Base-by-base conservation (phyloP, 257 asterid species). In the Hygrophila difformis region DNA sequence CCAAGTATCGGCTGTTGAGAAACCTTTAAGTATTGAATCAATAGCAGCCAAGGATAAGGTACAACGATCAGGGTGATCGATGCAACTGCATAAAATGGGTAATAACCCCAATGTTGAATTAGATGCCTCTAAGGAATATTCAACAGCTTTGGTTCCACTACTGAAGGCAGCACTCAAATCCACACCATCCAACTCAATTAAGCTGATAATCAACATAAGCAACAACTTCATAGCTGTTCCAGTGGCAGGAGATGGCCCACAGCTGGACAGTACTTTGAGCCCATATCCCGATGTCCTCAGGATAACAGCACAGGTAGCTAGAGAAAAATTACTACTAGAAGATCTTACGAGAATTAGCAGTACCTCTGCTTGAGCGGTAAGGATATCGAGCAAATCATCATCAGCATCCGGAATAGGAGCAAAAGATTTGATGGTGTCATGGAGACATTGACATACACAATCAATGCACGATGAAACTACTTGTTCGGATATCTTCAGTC, bases 61-160 rank as follows among this genome's bases (percentile, higher is more conserved):
- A 66, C 66, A 72, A 60, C 64, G 79, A 54, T 74, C 94, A 19
- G 77, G 43, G 26, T 62, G 66, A 49, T 75, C 73, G 51, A 71
- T 59, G 60, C 75, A 80, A 67, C 59, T 65, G 66, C 99, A 91
- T 59, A 91, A 86, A 64, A 80, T 47, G 9, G 99, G 95, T 49
- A 91, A 56, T 59, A 82, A 53, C 29, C 81, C 82, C 73, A 91
- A 69, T 65, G 77, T 49, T 46, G 73, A 56, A 60, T 56, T 76
- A 54, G 82, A 68, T 34, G 60, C 70, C 78, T 79, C 94, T 19
- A 81, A 67, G 45, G 73, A 59, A 16, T 48, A 68, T 53, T 71
- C 81, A 36, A 59, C 46, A 35, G 69, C 55, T 65, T 56, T 69
- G 2, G 14, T 53, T 36, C 53, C 57, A 33, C 61, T 31, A 51